Percentiles rank a stretch among this genome's conserved stretches.
phyloP scores from a whole-genome alignment of 1,139 yeast genomes.

The Kodamaea arcana region DNA sequence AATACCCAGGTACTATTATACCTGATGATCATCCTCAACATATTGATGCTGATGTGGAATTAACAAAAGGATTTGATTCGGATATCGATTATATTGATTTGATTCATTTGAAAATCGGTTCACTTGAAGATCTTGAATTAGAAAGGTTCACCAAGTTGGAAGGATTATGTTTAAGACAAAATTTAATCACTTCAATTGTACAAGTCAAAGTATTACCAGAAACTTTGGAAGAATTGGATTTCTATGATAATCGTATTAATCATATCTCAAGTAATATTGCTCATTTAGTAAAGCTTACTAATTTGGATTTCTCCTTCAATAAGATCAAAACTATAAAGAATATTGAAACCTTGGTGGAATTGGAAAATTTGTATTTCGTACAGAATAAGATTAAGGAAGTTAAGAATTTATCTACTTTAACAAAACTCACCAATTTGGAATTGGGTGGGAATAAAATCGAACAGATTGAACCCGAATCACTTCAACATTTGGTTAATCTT shows the following conservation, averaged over 20 bases:
- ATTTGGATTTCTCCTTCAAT: slow-evolving; percentile 84
- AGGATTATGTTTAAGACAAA: slow-evolving; percentile 75
- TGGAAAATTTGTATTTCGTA: slow-evolving; percentile 75
- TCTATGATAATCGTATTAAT: slow-evolving; percentile 87
- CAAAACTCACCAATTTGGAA: slow-evolving; percentile 68
- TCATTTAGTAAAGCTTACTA: slow-evolving; percentile 53
- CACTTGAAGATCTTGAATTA: slow-evolving; percentile 64
- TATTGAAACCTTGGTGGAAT: slow-evolving; percentile 55
- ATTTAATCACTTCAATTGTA: slow-evolving; percentile 67
- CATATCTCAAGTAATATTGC: slow-evolving; percentile 73
- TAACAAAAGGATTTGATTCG: slow-evolving; percentile 57
- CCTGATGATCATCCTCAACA: slow-evolving; percentile 51
- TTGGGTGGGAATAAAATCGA: slow-evolving; percentile 86
- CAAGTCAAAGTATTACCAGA: slow-evolving; percentile 59
- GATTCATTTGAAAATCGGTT: slow-evolving; percentile 70
- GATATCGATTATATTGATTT: slow-evolving; percentile 71
- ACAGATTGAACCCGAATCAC: slow-evolving; percentile 49
- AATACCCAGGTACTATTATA: slow-evolving; percentile 46
- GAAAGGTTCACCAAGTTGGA: slow-evolving; percentile 55
- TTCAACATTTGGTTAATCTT: slow-evolving; percentile 51
- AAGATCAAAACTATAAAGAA: slow-evolving; percentile 85
- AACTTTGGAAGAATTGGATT: slow-evolving; percentile 71
- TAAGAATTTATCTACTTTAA: slow-evolving; percentile 57
- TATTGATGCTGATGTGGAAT: slow-evolving; percentile 50
- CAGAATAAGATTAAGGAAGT: slow-evolving; percentile 82